Evolutionary conservation across 371 early-diverging fungal genomes (phyloP).

Genomic region (Sporodiniella umbellata): DNA sequence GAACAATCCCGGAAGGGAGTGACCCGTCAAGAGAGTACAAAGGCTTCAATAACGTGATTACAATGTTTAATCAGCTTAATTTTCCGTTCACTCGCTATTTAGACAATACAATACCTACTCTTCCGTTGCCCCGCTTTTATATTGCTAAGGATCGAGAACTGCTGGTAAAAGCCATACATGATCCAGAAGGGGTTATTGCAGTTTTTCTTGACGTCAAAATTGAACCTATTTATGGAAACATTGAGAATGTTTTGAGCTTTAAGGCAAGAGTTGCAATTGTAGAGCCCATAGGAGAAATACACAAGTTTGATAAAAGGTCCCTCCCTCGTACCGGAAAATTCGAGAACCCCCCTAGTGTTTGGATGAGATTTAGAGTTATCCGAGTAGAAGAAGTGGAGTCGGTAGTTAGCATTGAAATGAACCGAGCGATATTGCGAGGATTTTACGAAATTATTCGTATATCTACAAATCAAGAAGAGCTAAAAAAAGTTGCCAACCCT

Average conservation of each 20-base stretch:
- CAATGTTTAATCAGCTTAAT: constrained; percentile 30
- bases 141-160: constrained; percentile 43
- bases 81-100: constrained; percentile 27
- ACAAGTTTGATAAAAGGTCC: constrained; percentile 23
- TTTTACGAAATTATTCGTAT: constrained; percentile 32
- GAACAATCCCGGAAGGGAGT: constrained; percentile 23
- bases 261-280: constrained; percentile 28
- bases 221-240: constrained; percentile 1
- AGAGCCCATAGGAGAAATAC: constrained; percentile 32
- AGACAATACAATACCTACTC: background rate
- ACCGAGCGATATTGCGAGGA: constrained; percentile 30
- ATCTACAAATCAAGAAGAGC: constrained; percentile 18
- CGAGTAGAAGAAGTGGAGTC: constrained; percentile 21
- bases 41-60: constrained; percentile 28
- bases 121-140: constrained; percentile 39
- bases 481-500: constrained; percentile 24
- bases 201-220: constrained; percentile 24
- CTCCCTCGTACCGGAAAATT: constrained; percentile 16
- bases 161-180: constrained; percentile 25
- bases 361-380: constrained; percentile 32
- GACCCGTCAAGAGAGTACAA: constrained; percentile 17
- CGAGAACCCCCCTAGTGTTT: constrained; percentile 38
- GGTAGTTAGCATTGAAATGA: constrained; percentile 27
- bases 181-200: constrained; percentile 25
- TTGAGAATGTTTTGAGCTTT: constrained; percentile 13